Conservation (phyloP, 2,329 filamentous ascomycete species). For the Mariannaea sp. region DNA sequence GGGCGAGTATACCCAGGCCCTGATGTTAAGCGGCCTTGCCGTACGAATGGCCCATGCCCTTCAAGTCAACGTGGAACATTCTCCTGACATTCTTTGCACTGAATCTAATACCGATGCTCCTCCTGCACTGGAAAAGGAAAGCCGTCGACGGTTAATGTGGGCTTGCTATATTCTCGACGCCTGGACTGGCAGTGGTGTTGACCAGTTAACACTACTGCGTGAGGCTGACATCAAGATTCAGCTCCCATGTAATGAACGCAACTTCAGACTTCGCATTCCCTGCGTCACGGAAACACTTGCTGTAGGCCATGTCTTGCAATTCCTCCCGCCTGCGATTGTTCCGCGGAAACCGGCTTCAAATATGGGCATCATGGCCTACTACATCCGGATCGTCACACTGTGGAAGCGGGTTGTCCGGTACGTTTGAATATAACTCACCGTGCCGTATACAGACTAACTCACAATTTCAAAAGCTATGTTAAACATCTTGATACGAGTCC, state of each 20-base stretch:
- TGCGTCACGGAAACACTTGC: conserved; percentile 48
- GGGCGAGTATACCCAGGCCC: conserved; percentile 47
- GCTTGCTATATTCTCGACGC: conserved; percentile 49
- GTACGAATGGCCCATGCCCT: conserved; percentile 50
- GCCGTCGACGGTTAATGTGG: conserved; percentile 49
- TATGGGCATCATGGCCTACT: conserved; percentile 52
- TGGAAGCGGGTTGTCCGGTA: conserved; percentile 48
- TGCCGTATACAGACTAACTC: conserved; percentile 8
- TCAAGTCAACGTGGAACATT: conserved; percentile 46
- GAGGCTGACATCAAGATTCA: conserved; percentile 50
- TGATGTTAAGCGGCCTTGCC: conserved; percentile 48
- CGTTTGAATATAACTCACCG: conserved; percentile 18
- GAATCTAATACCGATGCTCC: conserved; percentile 39
- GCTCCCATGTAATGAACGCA: conserved; percentile 47
- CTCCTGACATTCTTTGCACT: conserved; percentile 46
- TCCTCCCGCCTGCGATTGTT: conserved; percentile 46
- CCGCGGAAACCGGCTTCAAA: conserved; percentile 47
- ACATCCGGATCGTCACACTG: conserved; percentile 48
- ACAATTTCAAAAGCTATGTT: conserved; percentile 42
- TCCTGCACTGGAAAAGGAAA: conserved; percentile 46
- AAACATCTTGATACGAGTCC: conserved; percentile 47
- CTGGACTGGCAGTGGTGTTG: conserved; percentile 47
- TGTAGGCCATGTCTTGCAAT: conserved; percentile 48
- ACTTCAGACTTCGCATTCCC: conserved; percentile 48
- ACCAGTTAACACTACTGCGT: conserved; percentile 46